phyloP scores from a whole-genome alignment of 805 yeast species.

The Saturnispora gosingensis region DNA sequence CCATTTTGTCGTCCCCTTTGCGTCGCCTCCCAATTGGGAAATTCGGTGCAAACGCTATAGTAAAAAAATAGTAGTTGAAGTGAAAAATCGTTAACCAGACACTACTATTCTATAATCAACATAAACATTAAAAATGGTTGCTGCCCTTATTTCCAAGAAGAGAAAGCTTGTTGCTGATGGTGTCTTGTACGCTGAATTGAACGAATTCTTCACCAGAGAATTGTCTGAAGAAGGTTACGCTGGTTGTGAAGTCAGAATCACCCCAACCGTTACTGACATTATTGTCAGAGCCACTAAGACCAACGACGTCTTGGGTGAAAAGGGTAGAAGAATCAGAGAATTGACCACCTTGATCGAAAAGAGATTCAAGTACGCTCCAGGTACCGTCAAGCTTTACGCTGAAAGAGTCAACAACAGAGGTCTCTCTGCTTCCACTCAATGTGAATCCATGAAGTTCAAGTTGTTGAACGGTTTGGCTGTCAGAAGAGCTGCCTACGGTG shows the following conservation, averaged over 20 bases:
- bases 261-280: conserved; percentile 96
- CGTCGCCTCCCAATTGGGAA: neutral
- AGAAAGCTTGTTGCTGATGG: conserved; percentile 99
- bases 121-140: conserved; percentile 23
- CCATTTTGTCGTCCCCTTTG: neutral
- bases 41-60: neutral
- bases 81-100: neutral
- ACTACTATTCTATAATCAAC: neutral
- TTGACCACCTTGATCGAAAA: conserved; percentile 94
- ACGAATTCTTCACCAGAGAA: conserved; percentile 99
- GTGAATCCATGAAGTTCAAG: conserved; percentile 98
- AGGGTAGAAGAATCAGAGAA: conserved; percentile 99
- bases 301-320: conserved; percentile 97
- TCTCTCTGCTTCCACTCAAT: conserved; percentile 98
- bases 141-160: conserved; percentile 73
- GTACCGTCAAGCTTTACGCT: conserved; percentile 89
- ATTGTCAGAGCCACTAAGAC: conserved; percentile 99
- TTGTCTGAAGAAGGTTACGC: conserved; percentile 99
- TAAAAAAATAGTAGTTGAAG: neutral
- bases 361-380: conserved; percentile 96
- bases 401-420: conserved; percentile 99
- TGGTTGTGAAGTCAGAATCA: conserved; percentile 98
- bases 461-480: conserved; percentile 97
- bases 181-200: conserved; percentile 99
- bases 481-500: conserved; percentile 99